These are phyloP conservation scores for Endocalyx cinctus DNA, from an alignment of 2,329 filamentous ascomycete genomes.

Conservation along the genomic window DNA sequence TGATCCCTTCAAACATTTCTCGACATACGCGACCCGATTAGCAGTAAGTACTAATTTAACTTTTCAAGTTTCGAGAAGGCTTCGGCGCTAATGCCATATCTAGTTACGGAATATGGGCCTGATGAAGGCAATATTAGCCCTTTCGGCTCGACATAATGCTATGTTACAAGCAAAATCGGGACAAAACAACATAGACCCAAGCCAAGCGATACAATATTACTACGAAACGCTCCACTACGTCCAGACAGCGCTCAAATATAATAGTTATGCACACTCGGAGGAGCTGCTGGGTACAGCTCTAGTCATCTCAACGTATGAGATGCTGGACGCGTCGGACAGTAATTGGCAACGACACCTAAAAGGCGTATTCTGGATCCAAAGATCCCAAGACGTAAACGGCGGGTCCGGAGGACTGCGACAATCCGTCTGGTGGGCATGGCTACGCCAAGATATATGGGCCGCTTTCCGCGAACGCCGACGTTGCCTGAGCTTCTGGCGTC, in stretches of 20 bases:
- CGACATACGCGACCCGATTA: slow-evolving; percentile 27
- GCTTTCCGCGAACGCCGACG: slow-evolving; percentile 55
- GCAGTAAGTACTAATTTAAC: slow-evolving; percentile 18
- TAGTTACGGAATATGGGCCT: slow-evolving; percentile 48
- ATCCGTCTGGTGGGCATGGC: slow-evolving; percentile 63
- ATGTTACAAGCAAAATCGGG: slow-evolving; percentile 12
- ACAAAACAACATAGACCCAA: slow-evolving; percentile 28
- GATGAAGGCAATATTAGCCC: slow-evolving; percentile 52
- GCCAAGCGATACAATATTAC: slow-evolving; percentile 49
- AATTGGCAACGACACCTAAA: slow-evolving; percentile 60
- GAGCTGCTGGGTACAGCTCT: slow-evolving; percentile 57
- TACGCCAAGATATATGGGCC: slow-evolving; percentile 62
- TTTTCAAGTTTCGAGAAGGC: background rate
- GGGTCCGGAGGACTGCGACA: slow-evolving; percentile 51
- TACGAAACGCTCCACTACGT: slow-evolving; percentile 60
- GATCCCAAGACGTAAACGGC: slow-evolving; percentile 57
- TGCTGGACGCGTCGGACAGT: slow-evolving; percentile 53
- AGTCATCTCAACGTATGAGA: slow-evolving; percentile 60
- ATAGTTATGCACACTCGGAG: slow-evolving; percentile 51
- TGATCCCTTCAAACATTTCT: slow-evolving; percentile 28
- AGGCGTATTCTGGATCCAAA: slow-evolving; percentile 62
- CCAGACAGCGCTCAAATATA: slow-evolving; percentile 53
- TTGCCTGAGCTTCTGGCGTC: slow-evolving; percentile 55
- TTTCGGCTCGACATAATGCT: slow-evolving; percentile 45
- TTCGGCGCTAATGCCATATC: background rate